Percentiles rank a stretch among this genome's conserved stretches.
phyloP scores from a whole-genome alignment of 371 early-diverging fungal species.

The Circinella umbellata region DNA sequence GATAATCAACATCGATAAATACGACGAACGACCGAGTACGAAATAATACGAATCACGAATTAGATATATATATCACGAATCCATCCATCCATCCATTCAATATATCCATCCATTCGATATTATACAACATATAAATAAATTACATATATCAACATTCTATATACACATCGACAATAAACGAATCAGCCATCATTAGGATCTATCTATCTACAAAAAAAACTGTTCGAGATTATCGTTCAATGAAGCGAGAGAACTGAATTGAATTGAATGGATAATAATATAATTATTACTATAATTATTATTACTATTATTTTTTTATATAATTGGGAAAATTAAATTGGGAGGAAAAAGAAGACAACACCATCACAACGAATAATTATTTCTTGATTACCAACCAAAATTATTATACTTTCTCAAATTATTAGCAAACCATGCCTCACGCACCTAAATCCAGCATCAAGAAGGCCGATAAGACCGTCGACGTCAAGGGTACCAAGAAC shows the following conservation, averaged over 20 bases:
- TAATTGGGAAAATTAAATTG: not conserved
- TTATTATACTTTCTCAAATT: not conserved
- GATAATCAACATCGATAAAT: not conserved
- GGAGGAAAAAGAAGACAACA: not conserved
- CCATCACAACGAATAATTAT: no score
- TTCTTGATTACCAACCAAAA: not conserved
- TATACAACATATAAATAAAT: not conserved
- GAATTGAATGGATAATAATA: no score
- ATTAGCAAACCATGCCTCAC: constrained; percentile 17
- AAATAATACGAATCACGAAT: not conserved
- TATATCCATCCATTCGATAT: not conserved
- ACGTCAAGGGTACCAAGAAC: constrained; percentile 82
- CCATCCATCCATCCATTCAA: constrained; percentile 7
- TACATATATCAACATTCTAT: no score
- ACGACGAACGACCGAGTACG: not conserved
- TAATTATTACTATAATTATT: no score
- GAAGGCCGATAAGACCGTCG: constrained; percentile 78
- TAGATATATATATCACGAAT: not conserved
- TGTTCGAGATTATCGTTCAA: not conserved
- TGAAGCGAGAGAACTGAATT: not conserved
- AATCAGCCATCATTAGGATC: not conserved
- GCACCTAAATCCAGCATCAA: constrained; percentile 79
- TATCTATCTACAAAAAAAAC: not conserved
- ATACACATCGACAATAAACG: no score
- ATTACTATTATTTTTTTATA: no score